Evolutionary conservation across 345 rosid species (phyloP).

Genomic region (Brassica nigra): DNA sequence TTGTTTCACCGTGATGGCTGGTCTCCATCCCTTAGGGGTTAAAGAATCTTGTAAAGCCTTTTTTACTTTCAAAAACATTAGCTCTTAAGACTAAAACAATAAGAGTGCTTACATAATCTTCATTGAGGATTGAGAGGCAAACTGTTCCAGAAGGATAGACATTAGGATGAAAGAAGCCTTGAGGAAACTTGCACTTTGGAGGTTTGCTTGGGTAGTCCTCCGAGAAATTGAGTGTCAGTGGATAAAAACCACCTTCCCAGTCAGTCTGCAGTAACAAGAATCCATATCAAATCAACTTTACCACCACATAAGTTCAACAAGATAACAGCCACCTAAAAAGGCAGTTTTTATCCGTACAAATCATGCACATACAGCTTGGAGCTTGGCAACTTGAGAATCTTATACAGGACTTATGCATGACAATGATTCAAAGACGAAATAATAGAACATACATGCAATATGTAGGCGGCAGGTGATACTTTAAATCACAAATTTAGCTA

Average conservation of each 20-base stretch:
- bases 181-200: conserved; percentile 28
- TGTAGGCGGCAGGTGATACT: not conserved
- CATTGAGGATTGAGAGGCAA: conserved; percentile 21
- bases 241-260: conserved; percentile 27
- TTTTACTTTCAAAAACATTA: not conserved
- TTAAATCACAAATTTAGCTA: not conserved
- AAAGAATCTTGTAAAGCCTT: not conserved
- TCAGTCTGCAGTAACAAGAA: conserved; percentile 6
- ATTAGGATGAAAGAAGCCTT: conserved; percentile 26
- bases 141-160: conserved; percentile 27
- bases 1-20: conserved; percentile 26
- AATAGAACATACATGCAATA: not conserved
- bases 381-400: not conserved
- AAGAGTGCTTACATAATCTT: conserved; percentile 15
- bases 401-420: not conserved
- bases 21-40: conserved; percentile 17
- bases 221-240: conserved; percentile 13
- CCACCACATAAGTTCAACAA: not conserved
- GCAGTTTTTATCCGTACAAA: not conserved
- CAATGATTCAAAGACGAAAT: not conserved
- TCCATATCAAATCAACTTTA: not conserved
- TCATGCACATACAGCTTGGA: not conserved
- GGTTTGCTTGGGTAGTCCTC: conserved; percentile 27
- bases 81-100: not conserved
- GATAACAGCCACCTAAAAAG: not conserved